A percentile compares a stretch with the other conserved stretches of the same genome.
Conservation (phyloP, 2,329 filamentous ascomycete genomes). For the Claviceps monticola region DNA sequence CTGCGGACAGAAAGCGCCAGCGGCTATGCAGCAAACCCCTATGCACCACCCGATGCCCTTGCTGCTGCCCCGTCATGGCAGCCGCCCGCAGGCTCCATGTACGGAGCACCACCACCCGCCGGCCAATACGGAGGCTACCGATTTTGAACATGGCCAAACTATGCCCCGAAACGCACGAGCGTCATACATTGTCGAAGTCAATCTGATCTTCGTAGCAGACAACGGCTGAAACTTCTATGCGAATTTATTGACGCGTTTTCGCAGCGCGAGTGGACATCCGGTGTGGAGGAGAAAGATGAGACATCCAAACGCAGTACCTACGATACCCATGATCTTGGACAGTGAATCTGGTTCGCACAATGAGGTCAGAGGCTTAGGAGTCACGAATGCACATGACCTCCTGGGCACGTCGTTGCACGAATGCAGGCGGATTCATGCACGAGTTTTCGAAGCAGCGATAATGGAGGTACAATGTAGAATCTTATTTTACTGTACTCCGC, state of each 20-base stretch:
- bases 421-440: too few relatives aligned
- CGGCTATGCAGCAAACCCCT: constrained; percentile 15
- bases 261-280: constrained; percentile 14
- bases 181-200: background rate
- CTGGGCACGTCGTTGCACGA: too few relatives aligned
- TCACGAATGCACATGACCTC: background rate
- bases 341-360: background rate
- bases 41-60: constrained; percentile 16
- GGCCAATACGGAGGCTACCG: constrained; percentile 25
- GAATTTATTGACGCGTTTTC: constrained; percentile 7
- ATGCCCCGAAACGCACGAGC: background rate
- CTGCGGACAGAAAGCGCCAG: constrained; percentile 30
- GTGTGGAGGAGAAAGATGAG: background rate
- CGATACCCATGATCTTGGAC: background rate
- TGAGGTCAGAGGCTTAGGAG: background rate
- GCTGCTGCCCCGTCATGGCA: constrained; percentile 14
- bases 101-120: constrained; percentile 16
- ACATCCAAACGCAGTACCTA: background rate
- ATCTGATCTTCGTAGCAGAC: background rate
- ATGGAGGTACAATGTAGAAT: background rate
- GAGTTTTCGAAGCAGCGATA: background rate
- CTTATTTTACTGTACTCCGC: background rate
- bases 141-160: constrained; percentile 11
- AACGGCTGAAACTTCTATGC: constrained; percentile 2
- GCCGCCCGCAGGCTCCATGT: constrained; percentile 16